Percentiles rank a stretch among this genome's conserved stretches.
Conservation (phyloP, 2,329 filamentous ascomycete genomes). For the Trichoderma sp. region DNA sequence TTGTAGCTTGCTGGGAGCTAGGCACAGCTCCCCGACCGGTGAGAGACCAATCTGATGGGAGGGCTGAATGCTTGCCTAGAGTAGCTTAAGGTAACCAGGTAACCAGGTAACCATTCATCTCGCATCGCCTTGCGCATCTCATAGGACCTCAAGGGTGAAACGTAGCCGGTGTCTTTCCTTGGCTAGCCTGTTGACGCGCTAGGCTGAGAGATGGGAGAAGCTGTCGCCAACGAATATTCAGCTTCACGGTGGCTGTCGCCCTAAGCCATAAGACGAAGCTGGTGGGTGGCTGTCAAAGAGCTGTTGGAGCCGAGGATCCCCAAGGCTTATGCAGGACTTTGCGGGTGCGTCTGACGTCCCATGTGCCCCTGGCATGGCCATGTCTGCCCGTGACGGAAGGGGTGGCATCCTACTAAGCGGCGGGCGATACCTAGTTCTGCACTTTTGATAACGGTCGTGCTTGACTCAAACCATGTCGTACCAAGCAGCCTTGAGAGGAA, state of each 20-base stretch:
- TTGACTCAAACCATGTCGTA: not conserved
- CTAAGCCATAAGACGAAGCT: not conserved
- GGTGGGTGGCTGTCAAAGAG: slow-evolving; percentile 1
- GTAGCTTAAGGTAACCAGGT: not conserved
- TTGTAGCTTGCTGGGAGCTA: not conserved
- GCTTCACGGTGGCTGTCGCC: slow-evolving; percentile 1
- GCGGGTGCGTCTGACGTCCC: not conserved
- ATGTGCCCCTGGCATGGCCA: slow-evolving; percentile 7
- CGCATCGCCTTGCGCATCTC: not conserved
- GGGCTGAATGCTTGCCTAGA: slow-evolving; percentile 16
- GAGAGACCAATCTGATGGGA: not conserved
- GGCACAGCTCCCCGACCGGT: not conserved
- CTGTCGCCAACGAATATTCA: not conserved
- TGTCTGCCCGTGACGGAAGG: not conserved
- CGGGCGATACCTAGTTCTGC: not conserved
- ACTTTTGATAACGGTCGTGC: not conserved
- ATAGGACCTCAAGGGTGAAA: not conserved
- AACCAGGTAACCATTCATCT: not conserved
- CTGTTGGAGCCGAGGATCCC: not conserved
- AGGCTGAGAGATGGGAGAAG: not conserved
- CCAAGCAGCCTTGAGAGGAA: not conserved
- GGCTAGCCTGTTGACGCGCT: not conserved
- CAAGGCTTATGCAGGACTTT: slow-evolving; percentile 16
- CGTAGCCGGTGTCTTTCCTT: not conserved
- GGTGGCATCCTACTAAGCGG: not conserved